Conservation (phyloP, 371 early-diverging fungal genomes). For the Circinella umbellata region DNA sequence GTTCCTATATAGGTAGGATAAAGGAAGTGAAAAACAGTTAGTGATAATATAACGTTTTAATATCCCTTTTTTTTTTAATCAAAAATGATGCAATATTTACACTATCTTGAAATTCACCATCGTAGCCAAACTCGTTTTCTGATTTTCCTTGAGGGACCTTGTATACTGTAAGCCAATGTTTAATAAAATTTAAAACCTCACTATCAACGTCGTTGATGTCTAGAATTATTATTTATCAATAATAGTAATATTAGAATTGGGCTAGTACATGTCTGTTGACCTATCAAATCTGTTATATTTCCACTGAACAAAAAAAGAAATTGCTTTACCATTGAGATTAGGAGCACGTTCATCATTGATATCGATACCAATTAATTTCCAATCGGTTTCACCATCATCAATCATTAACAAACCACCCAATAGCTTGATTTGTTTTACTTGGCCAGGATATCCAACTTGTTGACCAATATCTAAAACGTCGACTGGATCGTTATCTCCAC, state of each 20-base stretch:
- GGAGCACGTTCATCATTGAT: constrained; percentile 86
- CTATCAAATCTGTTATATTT: too few relatives aligned
- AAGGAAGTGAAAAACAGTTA: background rate
- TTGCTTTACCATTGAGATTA: constrained; percentile 71
- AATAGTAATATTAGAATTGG: too few relatives aligned
- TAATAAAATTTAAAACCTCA: background rate
- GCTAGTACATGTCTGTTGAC: too few relatives aligned
- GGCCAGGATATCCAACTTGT: constrained; percentile 80
- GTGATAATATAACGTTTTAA: background rate
- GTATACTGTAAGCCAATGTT: constrained; percentile 16
- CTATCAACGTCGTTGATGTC: constrained; percentile 16
- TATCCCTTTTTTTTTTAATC: too few relatives aligned
- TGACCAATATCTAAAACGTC: constrained; percentile 97
- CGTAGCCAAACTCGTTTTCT: constrained; percentile 11
- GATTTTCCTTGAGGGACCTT: constrained; percentile 15
- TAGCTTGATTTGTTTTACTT: constrained; percentile 97
- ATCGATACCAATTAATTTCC: constrained; percentile 96
- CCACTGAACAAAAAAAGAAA: too few relatives aligned
- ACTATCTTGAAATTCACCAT: constrained; percentile 13
- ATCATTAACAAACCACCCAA: constrained; percentile 94
- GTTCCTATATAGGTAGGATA: background rate
- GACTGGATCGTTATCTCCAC: constrained; percentile 97
- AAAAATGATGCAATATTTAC: background rate
- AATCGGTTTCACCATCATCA: constrained; percentile 97
- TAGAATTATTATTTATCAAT: background rate